phyloP scores from a whole-genome alignment of 345 rosid species.

The Microcos paniculata region DNA sequence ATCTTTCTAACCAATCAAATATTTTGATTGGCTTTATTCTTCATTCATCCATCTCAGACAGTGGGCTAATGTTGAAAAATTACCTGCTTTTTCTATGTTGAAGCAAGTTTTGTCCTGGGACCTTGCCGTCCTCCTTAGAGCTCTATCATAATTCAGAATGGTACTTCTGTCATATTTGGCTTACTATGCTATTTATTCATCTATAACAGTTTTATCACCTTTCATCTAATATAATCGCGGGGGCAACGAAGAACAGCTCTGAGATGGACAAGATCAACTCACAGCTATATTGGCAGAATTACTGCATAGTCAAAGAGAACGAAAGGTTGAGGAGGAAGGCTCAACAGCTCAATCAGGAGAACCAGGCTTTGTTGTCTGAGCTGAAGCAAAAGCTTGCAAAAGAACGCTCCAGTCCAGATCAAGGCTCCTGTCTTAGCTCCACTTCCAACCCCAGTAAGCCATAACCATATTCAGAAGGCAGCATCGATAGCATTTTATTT shows the following conservation, averaged over 20 bases:
- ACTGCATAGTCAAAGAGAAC: slow-evolving; percentile 42
- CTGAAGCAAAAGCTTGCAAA: slow-evolving; percentile 36
- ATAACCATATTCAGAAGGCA: not conserved
- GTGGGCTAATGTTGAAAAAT: too few relatives aligned
- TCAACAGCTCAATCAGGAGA: slow-evolving; percentile 48
- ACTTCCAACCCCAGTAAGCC: slow-evolving; percentile 16
- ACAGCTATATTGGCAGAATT: slow-evolving; percentile 45
- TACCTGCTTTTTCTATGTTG: too few relatives aligned
- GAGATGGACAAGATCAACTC: slow-evolving; percentile 50
- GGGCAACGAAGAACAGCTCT: not conserved
- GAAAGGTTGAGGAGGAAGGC: slow-evolving; percentile 49
- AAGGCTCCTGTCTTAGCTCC: slow-evolving; percentile 17
- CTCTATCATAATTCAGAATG: not conserved
- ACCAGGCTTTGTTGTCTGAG: slow-evolving; percentile 38
- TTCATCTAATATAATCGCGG: slow-evolving; percentile 10
- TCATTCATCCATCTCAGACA: too few relatives aligned
- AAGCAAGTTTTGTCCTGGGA: not conserved
- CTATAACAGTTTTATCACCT: not conserved
- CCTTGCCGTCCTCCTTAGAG: not conserved
- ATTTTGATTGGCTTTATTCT: too few relatives aligned
- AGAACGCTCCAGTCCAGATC: slow-evolving; percentile 8
- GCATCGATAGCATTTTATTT: slow-evolving; percentile 4
- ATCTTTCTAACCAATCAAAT: too few relatives aligned
- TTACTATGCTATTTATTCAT: not conserved
- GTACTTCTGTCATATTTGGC: not conserved